Evolutionary conservation across 768 basidiomycete genomes (phyloP), one percentile per base, ranked within the genome.

Genomic region (Termitomyces sp.): DNA sequence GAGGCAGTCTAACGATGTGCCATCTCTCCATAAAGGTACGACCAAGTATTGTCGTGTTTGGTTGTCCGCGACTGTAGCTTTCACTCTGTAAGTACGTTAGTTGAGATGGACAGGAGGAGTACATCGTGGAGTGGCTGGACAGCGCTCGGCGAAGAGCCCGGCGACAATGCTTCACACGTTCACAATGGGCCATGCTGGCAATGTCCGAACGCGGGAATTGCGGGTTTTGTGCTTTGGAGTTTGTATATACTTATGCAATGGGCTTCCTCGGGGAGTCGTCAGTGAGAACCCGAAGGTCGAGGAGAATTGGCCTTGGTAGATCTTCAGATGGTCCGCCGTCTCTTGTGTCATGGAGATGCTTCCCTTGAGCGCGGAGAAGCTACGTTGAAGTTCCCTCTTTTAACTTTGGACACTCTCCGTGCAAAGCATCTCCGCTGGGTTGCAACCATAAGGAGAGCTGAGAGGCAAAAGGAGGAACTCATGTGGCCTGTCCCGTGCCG

Each of bases 231-330:
- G 52, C 52, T 53, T 54, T 38, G 33, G 54, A 13, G 16, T 40
- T 20, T 46, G 23, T 23, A 5, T 46, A 0, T 46, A 18, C 28
- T n/a, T 28, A n/a, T 36, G 2, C 49, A 8, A 44, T 26, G 12
- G 40, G 14, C 44, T 59, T 59, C 52, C 38, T 48, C 28, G 38
- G 58, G 8, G 41, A n/a, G 53, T 14, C 46, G 28, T 49, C 51
- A 51, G 51, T 36, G 57, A 33, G 51, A 59, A 36, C 30, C 58
- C 58, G 46, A 44, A 44, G 52, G 43, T 32, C 58, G 58, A 59
- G 52, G 46, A 59, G 58, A 58, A 47, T 46, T n/a, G 30, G 46
- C 32, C 23, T 46, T 58, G 16, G 50, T 18, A 55, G 40, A 48
- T 32, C 43, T 41, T 49, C 58, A 59, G 58, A 53, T 59, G 58